A percentile compares a stretch with the other conserved stretches of the same genome.
Conservation (phyloP, 768 basidiomycete genomes). For the Trichaptum fuscoviolaceum region DNA sequence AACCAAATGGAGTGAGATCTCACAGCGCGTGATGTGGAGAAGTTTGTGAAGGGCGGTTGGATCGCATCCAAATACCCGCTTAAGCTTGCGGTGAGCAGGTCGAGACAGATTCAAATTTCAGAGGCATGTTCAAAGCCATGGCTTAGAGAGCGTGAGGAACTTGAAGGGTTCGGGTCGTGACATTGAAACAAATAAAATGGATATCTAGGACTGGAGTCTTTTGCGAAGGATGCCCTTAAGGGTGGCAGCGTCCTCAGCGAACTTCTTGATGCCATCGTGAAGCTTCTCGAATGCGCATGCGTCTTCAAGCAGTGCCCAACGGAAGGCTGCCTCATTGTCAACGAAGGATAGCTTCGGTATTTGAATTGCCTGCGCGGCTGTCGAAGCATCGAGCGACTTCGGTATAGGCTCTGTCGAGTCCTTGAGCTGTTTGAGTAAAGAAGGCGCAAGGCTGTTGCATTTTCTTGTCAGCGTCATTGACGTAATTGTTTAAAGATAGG, state of each 20-base stretch:
- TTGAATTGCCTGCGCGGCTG: constrained; percentile 51
- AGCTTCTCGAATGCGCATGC: constrained; percentile 47
- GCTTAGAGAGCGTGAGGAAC: too few species aligned
- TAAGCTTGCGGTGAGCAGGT: not conserved
- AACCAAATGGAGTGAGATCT: too few species aligned
- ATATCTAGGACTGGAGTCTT: constrained; percentile 11
- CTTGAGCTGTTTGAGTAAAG: constrained; percentile 41
- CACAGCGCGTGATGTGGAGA: too few species aligned
- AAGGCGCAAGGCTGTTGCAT: constrained; percentile 31
- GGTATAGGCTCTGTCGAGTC: constrained; percentile 25
- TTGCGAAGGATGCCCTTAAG: constrained; percentile 37
- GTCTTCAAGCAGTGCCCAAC: constrained; percentile 40
- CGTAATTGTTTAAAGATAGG: not conserved
- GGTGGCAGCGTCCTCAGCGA: constrained; percentile 41
- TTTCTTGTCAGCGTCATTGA: not conserved
- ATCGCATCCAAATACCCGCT: too few species aligned
- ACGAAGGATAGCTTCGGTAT: constrained; percentile 39
- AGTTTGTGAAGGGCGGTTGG: too few species aligned
- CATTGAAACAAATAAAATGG: not conserved
- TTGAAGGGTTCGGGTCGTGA: not conserved
- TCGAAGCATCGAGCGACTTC: constrained; percentile 7
- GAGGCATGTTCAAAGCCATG: too few species aligned
- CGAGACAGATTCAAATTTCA: not conserved
- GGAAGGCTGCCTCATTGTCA: constrained; percentile 46
- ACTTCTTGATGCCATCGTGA: constrained; percentile 46